Evolutionary conservation across 176 grass and related monocot species (phyloP), one percentile per base, ranked within the genome.

Genomic region (Phoenix roebelenii): DNA sequence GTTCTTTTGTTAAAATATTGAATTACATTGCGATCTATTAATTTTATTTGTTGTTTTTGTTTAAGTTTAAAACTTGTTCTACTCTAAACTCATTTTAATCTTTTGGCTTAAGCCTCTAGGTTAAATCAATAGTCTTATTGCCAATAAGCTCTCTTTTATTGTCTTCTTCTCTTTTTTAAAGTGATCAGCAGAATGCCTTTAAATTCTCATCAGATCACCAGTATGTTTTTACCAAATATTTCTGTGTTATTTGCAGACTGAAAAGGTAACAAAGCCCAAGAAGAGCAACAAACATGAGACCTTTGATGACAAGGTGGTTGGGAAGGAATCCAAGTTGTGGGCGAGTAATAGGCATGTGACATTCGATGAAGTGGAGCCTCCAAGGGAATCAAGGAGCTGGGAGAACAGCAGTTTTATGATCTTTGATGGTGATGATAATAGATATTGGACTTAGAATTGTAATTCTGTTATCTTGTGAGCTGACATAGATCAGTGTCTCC

Each of bases 401-500:
- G 60, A 17, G 51, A 56, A 54, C 4, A 80, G 28, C 65, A 64
- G 72, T 25, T 84, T 89, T 63, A 84, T 74, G 69, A 74, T 84
- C 23, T 81, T 89, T 12, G 69, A 79, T 60, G 85, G 75, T 60
- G 85, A 77, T 25, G 77, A 85, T 58, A 76, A 76, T 60, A 64
- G 17, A 56, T 77, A 81, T 69, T 81, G 83, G 83, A 65, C 57
- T 23, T 55, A 60, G 39, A 54, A 28, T 19, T 51, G 7, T 29
- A 54, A 48, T 19, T 51, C 15, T 29, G 60, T 18, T 56, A 3
- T 3, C 54, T 23, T 56, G 54, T 56, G 18, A 56, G 54, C 54
- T 22, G 22, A 56, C 10, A 14, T 44, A 44, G 12, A 14, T 44
- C 35, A 44, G 35, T 2, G 9, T 44, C 35, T 0, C 35, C 35